Conservation (phyloP, 176 grass and related monocot genomes). For the Oryza meridionalis region DNA sequence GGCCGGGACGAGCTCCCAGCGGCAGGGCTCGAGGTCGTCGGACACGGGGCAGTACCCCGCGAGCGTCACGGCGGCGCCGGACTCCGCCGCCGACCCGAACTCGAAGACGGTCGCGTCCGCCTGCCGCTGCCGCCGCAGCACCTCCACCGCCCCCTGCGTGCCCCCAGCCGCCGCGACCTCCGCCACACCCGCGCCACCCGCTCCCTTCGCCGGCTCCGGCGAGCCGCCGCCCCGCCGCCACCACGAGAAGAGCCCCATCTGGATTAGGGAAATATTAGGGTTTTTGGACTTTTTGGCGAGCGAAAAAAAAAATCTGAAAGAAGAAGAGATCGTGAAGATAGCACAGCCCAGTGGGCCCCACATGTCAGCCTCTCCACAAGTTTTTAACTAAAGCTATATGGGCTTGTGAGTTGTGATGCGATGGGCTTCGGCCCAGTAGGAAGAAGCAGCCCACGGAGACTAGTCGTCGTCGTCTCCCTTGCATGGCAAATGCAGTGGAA, state of each 20-base stretch:
- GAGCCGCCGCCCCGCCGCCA: conserved; percentile 45
- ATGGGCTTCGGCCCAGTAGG: background rate
- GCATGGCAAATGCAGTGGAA: background rate
- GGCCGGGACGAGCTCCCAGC: conserved; percentile 80
- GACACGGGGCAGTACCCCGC: conserved; percentile 87
- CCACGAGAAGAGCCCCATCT: conserved; percentile 91
- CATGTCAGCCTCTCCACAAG: background rate
- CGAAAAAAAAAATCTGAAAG: conserved; percentile 3
- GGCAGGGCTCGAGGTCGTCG: conserved; percentile 87
- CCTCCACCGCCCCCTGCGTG: conserved; percentile 78
- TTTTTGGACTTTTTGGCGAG: conserved; percentile 5
- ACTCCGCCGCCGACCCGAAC: conserved; percentile 77
- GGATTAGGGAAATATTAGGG: conserved; percentile 49
- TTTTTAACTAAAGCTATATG: too few relatives aligned
- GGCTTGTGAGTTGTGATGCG: too few relatives aligned
- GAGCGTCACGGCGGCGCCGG: conserved; percentile 66
- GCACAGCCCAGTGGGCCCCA: background rate
- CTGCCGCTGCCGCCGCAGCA: conserved; percentile 54
- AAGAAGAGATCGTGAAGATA: background rate
- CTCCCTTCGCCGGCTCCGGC: conserved; percentile 1
- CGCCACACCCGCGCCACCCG: background rate
- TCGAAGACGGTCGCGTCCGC: conserved; percentile 89
- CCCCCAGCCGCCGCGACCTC: conserved; percentile 45
- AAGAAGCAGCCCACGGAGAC: background rate
- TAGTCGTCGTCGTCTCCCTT: background rate